Evolutionary conservation across 768 basidiomycete species (phyloP).

Genomic region (Termitomyces sp.): DNA sequence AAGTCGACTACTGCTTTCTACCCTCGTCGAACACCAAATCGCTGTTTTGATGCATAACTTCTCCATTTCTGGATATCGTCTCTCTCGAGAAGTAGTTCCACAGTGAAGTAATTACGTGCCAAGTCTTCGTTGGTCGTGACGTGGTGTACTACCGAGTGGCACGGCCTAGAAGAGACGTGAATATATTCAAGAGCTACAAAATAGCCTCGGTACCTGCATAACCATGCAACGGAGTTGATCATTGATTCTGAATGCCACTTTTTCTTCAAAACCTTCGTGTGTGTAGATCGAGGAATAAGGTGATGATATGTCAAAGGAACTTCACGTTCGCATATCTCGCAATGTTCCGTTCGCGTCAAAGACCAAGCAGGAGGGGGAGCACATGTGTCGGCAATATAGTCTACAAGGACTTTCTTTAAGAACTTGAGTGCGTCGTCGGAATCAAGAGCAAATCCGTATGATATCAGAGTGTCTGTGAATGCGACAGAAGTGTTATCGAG

Average conservation of each 20-base stretch:
- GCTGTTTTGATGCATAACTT: slow-evolving; percentile 44
- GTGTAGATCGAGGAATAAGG: slow-evolving; percentile 48
- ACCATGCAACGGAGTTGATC: slow-evolving; percentile 55
- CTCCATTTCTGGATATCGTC: slow-evolving; percentile 55
- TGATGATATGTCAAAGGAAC: slow-evolving; percentile 58
- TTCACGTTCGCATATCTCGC: slow-evolving; percentile 55
- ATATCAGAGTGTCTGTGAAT: slow-evolving; percentile 44
- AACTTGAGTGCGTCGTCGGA: slow-evolving; percentile 33
- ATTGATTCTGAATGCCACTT: slow-evolving; percentile 48
- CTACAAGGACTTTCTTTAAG: slow-evolving; percentile 31
- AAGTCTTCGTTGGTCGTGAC: slow-evolving; percentile 47
- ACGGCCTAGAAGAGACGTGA: slow-evolving; percentile 29
- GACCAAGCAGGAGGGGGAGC: slow-evolving; percentile 49
- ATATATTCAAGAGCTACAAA: neutral
- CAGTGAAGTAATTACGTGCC: slow-evolving; percentile 42
- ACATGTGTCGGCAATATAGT: slow-evolving; percentile 39
- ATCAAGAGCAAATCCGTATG: slow-evolving; percentile 40
- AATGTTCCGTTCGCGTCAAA: slow-evolving; percentile 43
- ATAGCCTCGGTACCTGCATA: slow-evolving; percentile 35
- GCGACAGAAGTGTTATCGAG: slow-evolving; percentile 34
- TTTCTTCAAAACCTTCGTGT: slow-evolving; percentile 50
- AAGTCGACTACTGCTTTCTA: slow-evolving; percentile 1
- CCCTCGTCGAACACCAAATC: slow-evolving; percentile 24
- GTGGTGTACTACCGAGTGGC: slow-evolving; percentile 45
- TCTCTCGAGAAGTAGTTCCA: slow-evolving; percentile 40